These are phyloP conservation scores for Chlamydomonas urium DNA, from an alignment of 139 green algal genomes.

Conservation along the genomic window DNA sequence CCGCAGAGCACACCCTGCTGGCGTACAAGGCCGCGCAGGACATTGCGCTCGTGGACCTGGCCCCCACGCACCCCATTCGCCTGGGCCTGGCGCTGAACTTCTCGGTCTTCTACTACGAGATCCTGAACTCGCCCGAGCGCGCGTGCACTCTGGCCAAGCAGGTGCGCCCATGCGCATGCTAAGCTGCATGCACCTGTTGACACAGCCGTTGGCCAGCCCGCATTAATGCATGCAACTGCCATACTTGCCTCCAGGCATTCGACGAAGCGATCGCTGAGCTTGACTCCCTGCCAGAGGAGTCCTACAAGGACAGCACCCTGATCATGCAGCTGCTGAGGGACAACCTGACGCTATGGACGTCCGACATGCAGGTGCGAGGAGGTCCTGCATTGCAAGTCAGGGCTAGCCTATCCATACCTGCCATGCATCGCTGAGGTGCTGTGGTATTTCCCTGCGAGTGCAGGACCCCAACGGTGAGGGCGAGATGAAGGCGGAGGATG, in stretches of 20 bases:
- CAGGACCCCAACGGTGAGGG: conserved; percentile 16
- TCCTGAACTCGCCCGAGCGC: conserved; percentile 96
- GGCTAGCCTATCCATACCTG: neutral
- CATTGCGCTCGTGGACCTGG: conserved; percentile 91
- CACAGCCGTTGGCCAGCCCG: too few species aligned
- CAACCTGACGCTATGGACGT: conserved; percentile 99
- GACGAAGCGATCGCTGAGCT: conserved; percentile 98
- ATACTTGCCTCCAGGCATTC: conserved; percentile 74
- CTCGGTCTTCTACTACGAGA: conserved; percentile 99
- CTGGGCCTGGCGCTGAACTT: conserved; percentile 98
- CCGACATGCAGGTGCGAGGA: conserved; percentile 85
- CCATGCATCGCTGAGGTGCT: neutral
- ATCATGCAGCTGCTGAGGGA: conserved; percentile 99
- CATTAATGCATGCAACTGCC: neutral
- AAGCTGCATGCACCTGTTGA: neutral
- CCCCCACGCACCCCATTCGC: conserved; percentile 95
- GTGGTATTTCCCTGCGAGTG: neutral
- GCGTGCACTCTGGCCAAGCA: conserved; percentile 96
- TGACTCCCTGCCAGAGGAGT: conserved; percentile 95
- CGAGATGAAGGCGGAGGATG: conserved; percentile 22
- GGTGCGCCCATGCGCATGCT: conserved; percentile 34
- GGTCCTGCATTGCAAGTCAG: neutral
- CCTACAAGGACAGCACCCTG: conserved; percentile 98
- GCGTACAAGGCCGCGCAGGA: conserved; percentile 98
- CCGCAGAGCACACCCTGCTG: conserved; percentile 90